Evolutionary conservation across 78 protist species (phyloP), one percentile per base, ranked within the genome.

Genomic region (slime mould (Dictyostelium discoideum)): DNA sequence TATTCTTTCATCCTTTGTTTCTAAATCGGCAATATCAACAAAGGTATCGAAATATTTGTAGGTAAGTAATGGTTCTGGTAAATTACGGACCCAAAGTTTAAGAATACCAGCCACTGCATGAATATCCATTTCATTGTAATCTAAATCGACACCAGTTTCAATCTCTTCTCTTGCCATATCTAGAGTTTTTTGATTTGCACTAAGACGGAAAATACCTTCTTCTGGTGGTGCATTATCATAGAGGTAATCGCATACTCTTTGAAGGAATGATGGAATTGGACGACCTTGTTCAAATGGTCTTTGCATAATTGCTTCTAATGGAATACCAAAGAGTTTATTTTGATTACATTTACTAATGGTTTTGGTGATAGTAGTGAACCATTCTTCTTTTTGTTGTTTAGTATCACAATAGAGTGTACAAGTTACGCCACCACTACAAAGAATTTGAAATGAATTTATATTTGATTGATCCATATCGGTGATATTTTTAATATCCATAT

Each of bases 21-120:
- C 83, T 18, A 90, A 22, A 7, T 90, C 88, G 10, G 97, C 96
- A 18, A 86, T n/a, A 3, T 69, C 86, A 9, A 92, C 74, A 72
- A 92, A 96, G 14, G 57, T 20, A 26, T 96, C 97, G 13, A 94
- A 96, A 32, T 57, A 42, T 40, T 95, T 84, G 8, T 9, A 96
- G 9, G 97, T 93, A 1, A 85, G 18, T 2, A 96, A 69, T 74
- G 97, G 97, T 24, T 96, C 97, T 16, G 97, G 97, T 39, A 96
- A 57, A 67, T 96, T 93, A n/a, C 97, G 24, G n/a, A 96, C 94
- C 92, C 94, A 96, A 26, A 96, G 74, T 42, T 96, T 96, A 22
- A 96, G 24, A 7, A 96, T 22, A 74, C 97, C 93, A 11, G 96
- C 97, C 0, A 96, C 96, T 0, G 84, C 92, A n/a, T 96, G 92